A percentile compares a stretch with the other conserved stretches of the same genome.
These are phyloP conservation scores for Penicillium pulvis DNA, from an alignment of 495 filamentous ascomycete species.

Conservation along the genomic window DNA sequence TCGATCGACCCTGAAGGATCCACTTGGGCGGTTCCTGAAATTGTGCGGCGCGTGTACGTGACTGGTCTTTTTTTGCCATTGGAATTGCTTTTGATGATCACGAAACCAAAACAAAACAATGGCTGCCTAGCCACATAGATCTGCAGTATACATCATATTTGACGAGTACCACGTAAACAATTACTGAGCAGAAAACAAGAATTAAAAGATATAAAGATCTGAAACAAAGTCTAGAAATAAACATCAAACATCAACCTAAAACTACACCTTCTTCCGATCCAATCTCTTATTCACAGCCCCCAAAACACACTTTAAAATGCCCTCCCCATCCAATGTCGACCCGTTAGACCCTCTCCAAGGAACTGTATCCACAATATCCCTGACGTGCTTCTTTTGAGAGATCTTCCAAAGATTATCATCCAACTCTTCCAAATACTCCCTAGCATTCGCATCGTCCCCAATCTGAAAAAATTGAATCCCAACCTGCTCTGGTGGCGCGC, in stretches of 20 bases:
- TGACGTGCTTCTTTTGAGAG: slow-evolving; percentile 50
- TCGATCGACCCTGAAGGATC: slow-evolving; percentile 11
- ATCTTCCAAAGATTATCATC: slow-evolving; percentile 72
- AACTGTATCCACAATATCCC: slow-evolving; percentile 95
- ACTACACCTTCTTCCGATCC: slow-evolving; percentile 23
- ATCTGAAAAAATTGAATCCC: slow-evolving; percentile 98
- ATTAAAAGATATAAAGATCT: not conserved
- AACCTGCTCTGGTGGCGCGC: slow-evolving; percentile 81
- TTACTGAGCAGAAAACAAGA: no score
- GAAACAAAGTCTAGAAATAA: slow-evolving; percentile 3
- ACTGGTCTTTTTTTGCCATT: not conserved
- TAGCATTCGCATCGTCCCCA: slow-evolving; percentile 69
- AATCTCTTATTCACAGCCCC: slow-evolving; percentile 65
- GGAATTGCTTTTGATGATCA: no score
- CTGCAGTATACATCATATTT: no score
- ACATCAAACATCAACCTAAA: slow-evolving; percentile 10
- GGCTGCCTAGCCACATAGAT: no score
- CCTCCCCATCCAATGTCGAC: slow-evolving; percentile 58
- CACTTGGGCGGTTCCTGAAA: slow-evolving; percentile 24
- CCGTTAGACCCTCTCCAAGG: slow-evolving; percentile 60
- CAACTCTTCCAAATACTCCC: slow-evolving; percentile 65
- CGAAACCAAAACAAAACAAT: no score
- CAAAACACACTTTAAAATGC: slow-evolving; percentile 81
- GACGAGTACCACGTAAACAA: no score
- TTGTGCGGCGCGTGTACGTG: slow-evolving; percentile 6